Percentiles rank a stretch among this genome's conserved stretches.
Evolutionary conservation across 768 basidiomycete species (phyloP).

Genomic region (Termitomyces sp.): DNA sequence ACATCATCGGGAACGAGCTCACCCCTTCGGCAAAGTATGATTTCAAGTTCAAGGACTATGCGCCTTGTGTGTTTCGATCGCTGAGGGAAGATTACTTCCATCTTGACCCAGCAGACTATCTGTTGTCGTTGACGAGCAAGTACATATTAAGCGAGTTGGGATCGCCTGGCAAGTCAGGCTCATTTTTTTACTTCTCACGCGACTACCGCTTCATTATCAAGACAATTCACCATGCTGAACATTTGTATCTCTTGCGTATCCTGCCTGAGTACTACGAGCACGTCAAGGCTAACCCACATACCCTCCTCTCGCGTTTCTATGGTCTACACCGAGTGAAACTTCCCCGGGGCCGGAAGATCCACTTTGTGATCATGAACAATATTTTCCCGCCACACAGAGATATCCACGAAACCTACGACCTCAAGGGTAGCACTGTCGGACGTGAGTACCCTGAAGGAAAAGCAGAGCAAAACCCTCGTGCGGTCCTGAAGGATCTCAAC

Average conservation of each 20-base stretch:
- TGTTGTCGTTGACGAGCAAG: constrained; percentile 93
- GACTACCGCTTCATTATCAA: constrained; percentile 99
- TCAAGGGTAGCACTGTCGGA: constrained; percentile 93
- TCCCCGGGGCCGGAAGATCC: constrained; percentile 90
- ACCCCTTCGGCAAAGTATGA: constrained; percentile 98
- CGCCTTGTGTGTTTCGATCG: constrained; percentile 96
- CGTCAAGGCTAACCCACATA: constrained; percentile 88
- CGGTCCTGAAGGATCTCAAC: constrained; percentile 93
- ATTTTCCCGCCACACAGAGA: constrained; percentile 97
- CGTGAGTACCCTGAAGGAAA: constrained; percentile 85
- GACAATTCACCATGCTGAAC: constrained; percentile 92
- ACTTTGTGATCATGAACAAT: constrained; percentile 99
- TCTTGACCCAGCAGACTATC: constrained; percentile 95
- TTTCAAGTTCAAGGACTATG: constrained; percentile 99
- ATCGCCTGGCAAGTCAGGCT: constrained; percentile 96
- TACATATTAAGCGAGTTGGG: constrained; percentile 98
- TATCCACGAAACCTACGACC: constrained; percentile 95
- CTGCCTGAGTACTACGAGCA: constrained; percentile 83
- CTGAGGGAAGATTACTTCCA: constrained; percentile 93
- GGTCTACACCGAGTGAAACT: constrained; percentile 97
- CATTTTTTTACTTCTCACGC: constrained; percentile 98
- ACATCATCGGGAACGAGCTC: constrained; percentile 96
- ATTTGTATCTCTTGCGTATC: constrained; percentile 87
- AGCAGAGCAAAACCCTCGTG: constrained; percentile 73
- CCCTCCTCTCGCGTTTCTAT: constrained; percentile 91